Conservation (phyloP, 2,329 filamentous ascomycete species). For the Pseudogymnoascus sp. region DNA sequence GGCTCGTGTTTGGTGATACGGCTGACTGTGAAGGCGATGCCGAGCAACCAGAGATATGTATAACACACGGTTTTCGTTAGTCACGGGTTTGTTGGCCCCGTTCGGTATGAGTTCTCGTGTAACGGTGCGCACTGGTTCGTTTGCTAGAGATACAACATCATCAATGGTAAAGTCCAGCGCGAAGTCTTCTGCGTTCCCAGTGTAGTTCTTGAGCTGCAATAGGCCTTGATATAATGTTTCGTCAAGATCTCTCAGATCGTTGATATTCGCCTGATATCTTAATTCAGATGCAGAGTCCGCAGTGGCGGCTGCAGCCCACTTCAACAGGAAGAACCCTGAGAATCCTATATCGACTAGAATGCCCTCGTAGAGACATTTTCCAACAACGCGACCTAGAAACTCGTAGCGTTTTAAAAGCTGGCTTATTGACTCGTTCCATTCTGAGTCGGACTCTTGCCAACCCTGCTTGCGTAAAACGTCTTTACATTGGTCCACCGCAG, state of each 20-base stretch:
- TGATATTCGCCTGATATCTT: slow-evolving; percentile 82
- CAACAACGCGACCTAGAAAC: slow-evolving; percentile 85
- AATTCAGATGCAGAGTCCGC: slow-evolving; percentile 54
- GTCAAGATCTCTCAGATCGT: slow-evolving; percentile 88
- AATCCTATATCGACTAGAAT: slow-evolving; percentile 91
- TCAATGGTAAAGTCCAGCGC: slow-evolving; percentile 82
- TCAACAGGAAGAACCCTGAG: slow-evolving; percentile 89
- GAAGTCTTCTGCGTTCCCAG: slow-evolving; percentile 71
- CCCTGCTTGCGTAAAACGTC: slow-evolving; percentile 46
- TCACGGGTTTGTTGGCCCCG: slow-evolving; percentile 71
- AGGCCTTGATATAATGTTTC: slow-evolving; percentile 85
- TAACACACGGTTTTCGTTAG: slow-evolving; percentile 84
- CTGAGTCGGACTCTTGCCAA: slow-evolving; percentile 41
- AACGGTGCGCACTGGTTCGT: slow-evolving; percentile 47
- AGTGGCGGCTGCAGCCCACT: slow-evolving; percentile 76
- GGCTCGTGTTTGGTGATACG: slow-evolving; percentile 70
- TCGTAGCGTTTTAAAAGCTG: slow-evolving; percentile 69
- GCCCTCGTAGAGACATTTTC: slow-evolving; percentile 95
- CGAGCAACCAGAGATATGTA: slow-evolving; percentile 89
- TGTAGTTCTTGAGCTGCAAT: slow-evolving; percentile 72
- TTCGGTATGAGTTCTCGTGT: slow-evolving; percentile 69
- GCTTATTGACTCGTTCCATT: slow-evolving; percentile 48
- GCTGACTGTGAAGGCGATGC: slow-evolving; percentile 76
- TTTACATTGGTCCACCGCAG: slow-evolving; percentile 59
- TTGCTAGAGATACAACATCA: slow-evolving; percentile 49